phyloP scores from a whole-genome alignment of 805 yeast species.

The Nakazawaea ishiwadae region DNA sequence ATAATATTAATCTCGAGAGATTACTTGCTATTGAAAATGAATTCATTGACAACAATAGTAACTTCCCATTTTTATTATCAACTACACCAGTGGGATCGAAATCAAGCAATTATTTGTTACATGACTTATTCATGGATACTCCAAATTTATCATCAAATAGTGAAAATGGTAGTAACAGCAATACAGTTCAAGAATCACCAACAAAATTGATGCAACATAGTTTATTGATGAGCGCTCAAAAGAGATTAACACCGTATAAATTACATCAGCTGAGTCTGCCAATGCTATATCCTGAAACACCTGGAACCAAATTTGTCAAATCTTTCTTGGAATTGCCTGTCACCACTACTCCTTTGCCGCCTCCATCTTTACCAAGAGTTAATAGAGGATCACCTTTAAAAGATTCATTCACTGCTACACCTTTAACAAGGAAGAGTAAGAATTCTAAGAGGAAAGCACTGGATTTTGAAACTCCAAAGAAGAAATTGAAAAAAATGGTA shows the following conservation, averaged over 20 bases:
- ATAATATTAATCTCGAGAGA: slow-evolving; percentile 4
- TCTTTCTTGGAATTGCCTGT: slow-evolving; percentile 12
- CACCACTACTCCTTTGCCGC: slow-evolving; percentile 7
- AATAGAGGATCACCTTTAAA: slow-evolving; percentile 10
- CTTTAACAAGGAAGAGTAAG: slow-evolving; percentile 4
- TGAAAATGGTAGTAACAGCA: background rate
- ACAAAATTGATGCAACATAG: slow-evolving; percentile 11
- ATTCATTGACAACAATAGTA: background rate
- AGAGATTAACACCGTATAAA: slow-evolving; percentile 8
- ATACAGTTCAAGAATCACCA: slow-evolving; percentile 11
- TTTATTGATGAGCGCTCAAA: slow-evolving; percentile 4
- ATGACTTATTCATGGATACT: slow-evolving; percentile 13
- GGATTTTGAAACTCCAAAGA: slow-evolving; percentile 11
- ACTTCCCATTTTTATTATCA: slow-evolving; percentile 7
- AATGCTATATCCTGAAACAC: slow-evolving; percentile 12
- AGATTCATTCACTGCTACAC: slow-evolving; percentile 4
- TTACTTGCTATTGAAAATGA: slow-evolving; percentile 10
- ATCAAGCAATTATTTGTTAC: slow-evolving; percentile 1
- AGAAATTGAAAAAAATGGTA: background rate
- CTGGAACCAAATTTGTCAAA: slow-evolving; percentile 12
- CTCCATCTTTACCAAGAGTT: slow-evolving; percentile 1
- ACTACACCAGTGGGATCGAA: slow-evolving; percentile 7
- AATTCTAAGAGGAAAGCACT: background rate
- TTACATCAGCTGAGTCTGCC: slow-evolving; percentile 4
- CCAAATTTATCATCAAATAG: slow-evolving; percentile 8